Evolutionary conservation across 495 filamentous ascomycete genomes (phyloP), one percentile per base, ranked within the genome.

Genomic region (Aspergillus cavernicola): DNA sequence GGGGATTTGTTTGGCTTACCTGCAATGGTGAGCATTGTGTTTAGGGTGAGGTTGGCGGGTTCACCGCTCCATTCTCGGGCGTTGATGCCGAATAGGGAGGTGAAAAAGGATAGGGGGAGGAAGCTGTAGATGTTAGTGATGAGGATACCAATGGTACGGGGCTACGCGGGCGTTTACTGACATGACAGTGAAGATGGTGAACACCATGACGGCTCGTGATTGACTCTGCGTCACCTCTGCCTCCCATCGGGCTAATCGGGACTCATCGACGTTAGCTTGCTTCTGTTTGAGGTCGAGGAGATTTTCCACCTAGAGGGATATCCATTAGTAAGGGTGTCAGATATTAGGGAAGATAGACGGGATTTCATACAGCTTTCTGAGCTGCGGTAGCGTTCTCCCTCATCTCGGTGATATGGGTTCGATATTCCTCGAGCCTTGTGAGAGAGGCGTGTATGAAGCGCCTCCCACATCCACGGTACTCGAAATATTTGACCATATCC

Each of bases 201-300:
- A 86, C 19, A 86, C 82, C 81, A 86, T 84, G 20, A 86, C 75
- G 9, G 82, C 80, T 32, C 80, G 73, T 32, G 81, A 83, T 56
- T 86, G 84, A 32, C 76, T 78, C 26, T 80, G 79, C 0, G 84
- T 82, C 0, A 85, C 79, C 51, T 86, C 81, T 6, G 82, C 80
- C 50, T 86, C 80, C 53, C 82, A 69, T 1, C 84, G 73, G 2
- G 84, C 82, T 64, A 83, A 77, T 33, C 82, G 81, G 6, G 83
- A 80, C 52, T 87, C 84, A 58, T 85, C 81, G 1, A 86, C 81
- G 54, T 86, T 84, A 1, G 83, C 83, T 53, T 87, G 84, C 24
- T 84, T 83, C 50, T 86, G 83, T 41, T 83, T 83, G 66, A 87
- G 80, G 62, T 86, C 82, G 8, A 86, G 75, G 10, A 86, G 74